Percentiles rank a stretch among this genome's conserved stretches.
Evolutionary conservation across 106 monocot genomes (phyloP).

Genomic region (Triglochin maritima): DNA sequence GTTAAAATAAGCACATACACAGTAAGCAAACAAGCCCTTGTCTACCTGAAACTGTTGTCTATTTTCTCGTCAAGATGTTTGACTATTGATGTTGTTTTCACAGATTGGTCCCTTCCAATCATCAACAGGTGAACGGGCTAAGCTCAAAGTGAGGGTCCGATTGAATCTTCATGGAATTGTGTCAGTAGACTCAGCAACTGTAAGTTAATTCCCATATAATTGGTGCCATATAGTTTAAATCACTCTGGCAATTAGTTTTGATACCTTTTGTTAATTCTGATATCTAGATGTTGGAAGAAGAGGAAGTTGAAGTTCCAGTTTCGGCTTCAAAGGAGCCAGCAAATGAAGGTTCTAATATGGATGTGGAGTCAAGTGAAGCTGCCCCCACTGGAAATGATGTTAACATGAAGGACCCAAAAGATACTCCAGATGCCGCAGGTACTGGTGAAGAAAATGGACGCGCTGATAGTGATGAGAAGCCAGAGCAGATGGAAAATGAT

Average conservation of each 20-base stretch:
- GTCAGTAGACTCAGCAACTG: conserved; percentile 66
- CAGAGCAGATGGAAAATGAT: conserved; percentile 75
- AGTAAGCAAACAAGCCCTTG: conserved; percentile 13
- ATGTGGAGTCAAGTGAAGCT: conserved; percentile 34
- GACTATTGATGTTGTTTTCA: conserved; percentile 6
- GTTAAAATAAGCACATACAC: conserved; percentile 72
- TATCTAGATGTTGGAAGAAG: conserved; percentile 76
- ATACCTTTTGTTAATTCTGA: not conserved
- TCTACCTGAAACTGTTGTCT: not conserved
- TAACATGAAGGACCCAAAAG: conserved; percentile 62
- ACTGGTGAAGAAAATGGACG: conserved; percentile 43
- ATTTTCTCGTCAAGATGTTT: not conserved
- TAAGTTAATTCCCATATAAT: conserved; percentile 23
- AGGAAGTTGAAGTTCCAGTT: conserved; percentile 68
- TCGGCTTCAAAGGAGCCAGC: conserved; percentile 23
- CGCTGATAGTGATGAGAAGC: conserved; percentile 38
- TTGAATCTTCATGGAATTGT: conserved; percentile 86
- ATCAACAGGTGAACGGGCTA: conserved; percentile 44
- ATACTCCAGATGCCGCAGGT: conserved; percentile 12
- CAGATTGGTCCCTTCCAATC: conserved; percentile 89
- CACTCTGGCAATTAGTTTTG: not conserved
- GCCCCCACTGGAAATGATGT: conserved; percentile 29
- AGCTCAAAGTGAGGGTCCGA: conserved; percentile 66
- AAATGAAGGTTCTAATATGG: conserved; percentile 56
- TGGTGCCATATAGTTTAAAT: too few relatives aligned